Percentiles rank a stretch among this genome's conserved stretches.
These are phyloP conservation scores for Rhizopogon hawkerae DNA, from an alignment of 1,284 basidiomycete genomes.

Conservation along the genomic window DNA sequence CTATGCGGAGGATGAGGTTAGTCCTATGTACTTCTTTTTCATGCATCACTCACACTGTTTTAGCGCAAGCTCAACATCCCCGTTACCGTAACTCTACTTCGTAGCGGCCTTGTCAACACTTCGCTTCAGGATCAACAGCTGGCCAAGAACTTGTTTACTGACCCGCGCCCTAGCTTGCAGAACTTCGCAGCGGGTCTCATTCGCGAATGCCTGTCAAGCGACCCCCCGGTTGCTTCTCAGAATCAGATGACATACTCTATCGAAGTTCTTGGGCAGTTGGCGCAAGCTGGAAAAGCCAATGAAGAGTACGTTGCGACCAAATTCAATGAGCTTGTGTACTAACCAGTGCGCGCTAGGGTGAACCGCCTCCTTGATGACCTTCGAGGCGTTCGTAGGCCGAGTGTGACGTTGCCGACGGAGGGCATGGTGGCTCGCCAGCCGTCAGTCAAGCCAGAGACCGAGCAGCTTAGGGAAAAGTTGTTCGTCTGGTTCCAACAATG, in stretches of 20 bases:
- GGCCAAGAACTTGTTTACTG: constrained; percentile 78
- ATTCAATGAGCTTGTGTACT: constrained; percentile 8
- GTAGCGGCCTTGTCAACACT: constrained; percentile 74
- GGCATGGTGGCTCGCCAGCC: constrained; percentile 34
- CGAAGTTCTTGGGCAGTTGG: constrained; percentile 70
- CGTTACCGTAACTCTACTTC: constrained; percentile 84
- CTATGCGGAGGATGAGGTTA: constrained; percentile 92
- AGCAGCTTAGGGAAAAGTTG: constrained; percentile 63
- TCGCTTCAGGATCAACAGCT: constrained; percentile 85
- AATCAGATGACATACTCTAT: constrained; percentile 77
- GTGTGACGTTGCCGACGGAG: constrained; percentile 30
- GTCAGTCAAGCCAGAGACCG: constrained; percentile 57
- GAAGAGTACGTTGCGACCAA: constrained; percentile 47
- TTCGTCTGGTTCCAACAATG: constrained; percentile 84
- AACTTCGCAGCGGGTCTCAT: constrained; percentile 82
- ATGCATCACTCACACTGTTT: constrained; percentile 11
- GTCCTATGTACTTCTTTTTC: constrained; percentile 18
- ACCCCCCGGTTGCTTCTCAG: constrained; percentile 73
- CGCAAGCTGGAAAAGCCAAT: constrained; percentile 69
- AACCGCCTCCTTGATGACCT: constrained; percentile 66
- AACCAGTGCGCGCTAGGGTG: constrained; percentile 29
- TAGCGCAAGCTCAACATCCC: constrained; percentile 95
- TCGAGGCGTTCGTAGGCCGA: constrained; percentile 40
- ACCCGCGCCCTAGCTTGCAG: constrained; percentile 71
- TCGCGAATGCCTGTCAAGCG: constrained; percentile 75